Base-by-base conservation (phyloP, 345 rosid species). In the Rhizophora mangle region DNA sequence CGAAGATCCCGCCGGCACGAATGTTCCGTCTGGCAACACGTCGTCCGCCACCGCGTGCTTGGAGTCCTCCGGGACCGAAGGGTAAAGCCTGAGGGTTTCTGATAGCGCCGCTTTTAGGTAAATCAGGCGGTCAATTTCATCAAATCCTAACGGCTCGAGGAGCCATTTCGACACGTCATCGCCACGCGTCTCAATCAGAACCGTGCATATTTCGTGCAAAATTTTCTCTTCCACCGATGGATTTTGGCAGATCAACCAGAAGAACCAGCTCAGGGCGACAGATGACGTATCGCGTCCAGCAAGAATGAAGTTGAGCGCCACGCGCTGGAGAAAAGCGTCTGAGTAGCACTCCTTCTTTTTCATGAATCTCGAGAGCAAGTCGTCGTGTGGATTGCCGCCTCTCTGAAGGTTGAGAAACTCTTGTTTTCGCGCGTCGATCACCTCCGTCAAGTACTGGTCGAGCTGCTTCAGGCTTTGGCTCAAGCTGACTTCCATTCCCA, bases 271-370 rank as follows among this genome's bases (percentile, higher is more conserved):
- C 27, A 94, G 66, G 20, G 98, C 97, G 3, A 89, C 98, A 0
- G 97, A 86, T 68, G 97, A 91, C 77, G 98, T 94, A 88, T 94
- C 97, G 20, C 98, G 91, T 34, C 98, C 98, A 37, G 98, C 98
- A 47, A 94, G 85, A 83, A 94, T 89, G 85, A 94, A 94, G 65
- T 88, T 94, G 49, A 89, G 91, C 16, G 97, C 98, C 72, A 94
- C 96, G 75, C 91, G 95, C 74, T 88, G 89, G 56, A 94, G 93
- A 66, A 84, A 82, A 2, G 80, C 68, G 75, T 91, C 97, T 0
- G 97, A 78, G 86, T 88, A 91, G 64, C 90, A 72, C 58, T 91
- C 95, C 36, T 94, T 94, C 68, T 89, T 94, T 80, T 87, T 94
- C 85, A 94, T 85, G 82, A 94, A 94, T 47, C 98, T 80, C 0